Evolutionary conservation across 352 stramenopile genomes (phyloP).

Genomic region (Globisporangium spiculum): DNA sequence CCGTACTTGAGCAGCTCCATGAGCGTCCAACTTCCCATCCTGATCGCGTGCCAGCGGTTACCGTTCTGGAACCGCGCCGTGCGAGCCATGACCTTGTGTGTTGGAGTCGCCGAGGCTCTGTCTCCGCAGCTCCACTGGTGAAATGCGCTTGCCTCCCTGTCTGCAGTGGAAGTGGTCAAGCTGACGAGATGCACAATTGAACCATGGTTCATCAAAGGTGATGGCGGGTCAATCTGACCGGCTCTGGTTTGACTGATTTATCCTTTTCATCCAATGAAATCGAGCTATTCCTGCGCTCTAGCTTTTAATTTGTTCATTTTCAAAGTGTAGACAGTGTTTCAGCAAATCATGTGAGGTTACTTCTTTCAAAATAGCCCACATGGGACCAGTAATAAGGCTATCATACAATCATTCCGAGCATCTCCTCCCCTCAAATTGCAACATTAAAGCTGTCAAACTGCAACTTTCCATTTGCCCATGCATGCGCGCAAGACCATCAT

Average conservation of each 20-base stretch:
- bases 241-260: neutral
- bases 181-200: too few relatives aligned
- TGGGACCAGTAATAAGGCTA: conserved; percentile 7
- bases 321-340: too few relatives aligned
- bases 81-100: conserved; percentile 15
- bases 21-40: conserved; percentile 19
- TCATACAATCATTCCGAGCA: neutral
- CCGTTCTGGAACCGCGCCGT: conserved; percentile 19
- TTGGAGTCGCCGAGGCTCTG: neutral
- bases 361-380: neutral
- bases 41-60: conserved; percentile 25
- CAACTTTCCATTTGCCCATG: neutral
- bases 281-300: neutral
- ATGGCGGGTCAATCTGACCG: neutral
- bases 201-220: neutral
- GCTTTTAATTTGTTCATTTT: too few relatives aligned
- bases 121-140: neutral
- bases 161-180: too few relatives aligned
- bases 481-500: neutral
- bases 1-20: conserved; percentile 27
- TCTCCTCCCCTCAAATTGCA: neutral
- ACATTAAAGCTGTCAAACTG: neutral
- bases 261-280: neutral
- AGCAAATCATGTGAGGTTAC: neutral
- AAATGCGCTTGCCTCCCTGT: neutral